Evolutionary conservation across 2,329 filamentous ascomycete genomes (phyloP).

Genomic region (Ophiocordyceps unilateralis): DNA sequence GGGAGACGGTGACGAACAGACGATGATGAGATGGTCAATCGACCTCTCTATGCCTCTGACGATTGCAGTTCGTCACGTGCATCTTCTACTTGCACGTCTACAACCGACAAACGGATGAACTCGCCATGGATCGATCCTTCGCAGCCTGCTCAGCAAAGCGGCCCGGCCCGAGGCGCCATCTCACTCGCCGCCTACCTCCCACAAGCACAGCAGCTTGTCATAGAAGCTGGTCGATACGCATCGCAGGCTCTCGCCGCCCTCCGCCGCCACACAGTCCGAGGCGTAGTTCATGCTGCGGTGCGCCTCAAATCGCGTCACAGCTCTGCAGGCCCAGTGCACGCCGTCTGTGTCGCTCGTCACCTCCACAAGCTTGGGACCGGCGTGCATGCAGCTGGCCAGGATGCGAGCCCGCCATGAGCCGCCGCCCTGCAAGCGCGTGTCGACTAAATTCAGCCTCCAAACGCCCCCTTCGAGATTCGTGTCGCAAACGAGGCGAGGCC

Average conservation of each 20-base stretch:
- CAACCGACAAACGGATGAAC: too few species aligned
- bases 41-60: too few species aligned
- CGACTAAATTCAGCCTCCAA: slow-evolving; percentile 61
- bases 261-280: slow-evolving; percentile 44
- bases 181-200: slow-evolving; percentile 23
- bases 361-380: slow-evolving; percentile 52
- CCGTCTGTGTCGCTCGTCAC: slow-evolving; percentile 17
- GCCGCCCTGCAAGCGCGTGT: slow-evolving; percentile 7
- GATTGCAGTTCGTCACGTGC: too few species aligned
- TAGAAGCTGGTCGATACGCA: slow-evolving; percentile 65
- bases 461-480: slow-evolving; percentile 62
- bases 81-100: too few species aligned
- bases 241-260: slow-evolving; percentile 12
- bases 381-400: slow-evolving; percentile 91
- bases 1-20: too few species aligned
- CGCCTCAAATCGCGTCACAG: slow-evolving; percentile 60
- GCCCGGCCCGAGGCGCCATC: not conserved
- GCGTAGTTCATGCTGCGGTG: slow-evolving; percentile 95
- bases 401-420: slow-evolving; percentile 25
- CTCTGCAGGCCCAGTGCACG: slow-evolving; percentile 39
- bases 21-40: too few species aligned
- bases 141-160: too few species aligned
- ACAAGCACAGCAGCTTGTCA: slow-evolving; percentile 52
- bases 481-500: slow-evolving; percentile 40
- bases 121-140: too few species aligned